Conservation (phyloP, 169 alveolate species). For the Plasmodium blacklocki region DNA sequence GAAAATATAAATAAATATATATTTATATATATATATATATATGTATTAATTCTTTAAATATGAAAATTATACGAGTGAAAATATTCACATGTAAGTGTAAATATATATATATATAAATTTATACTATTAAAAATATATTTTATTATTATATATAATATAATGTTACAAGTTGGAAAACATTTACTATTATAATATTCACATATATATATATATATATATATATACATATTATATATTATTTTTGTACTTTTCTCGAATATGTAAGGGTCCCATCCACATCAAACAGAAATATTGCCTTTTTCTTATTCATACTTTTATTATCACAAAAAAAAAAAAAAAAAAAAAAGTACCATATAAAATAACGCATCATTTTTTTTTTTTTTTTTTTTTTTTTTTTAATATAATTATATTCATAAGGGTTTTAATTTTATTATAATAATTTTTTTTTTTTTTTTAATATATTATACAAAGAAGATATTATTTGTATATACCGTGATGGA, state of each 20-base stretch:
- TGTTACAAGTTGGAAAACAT: too few species aligned
- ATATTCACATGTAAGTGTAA: neutral
- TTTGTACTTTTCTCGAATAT: slow-evolving; percentile 82
- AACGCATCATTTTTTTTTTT: neutral
- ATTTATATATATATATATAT: neutral
- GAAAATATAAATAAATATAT: too few species aligned
- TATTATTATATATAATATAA: too few species aligned
- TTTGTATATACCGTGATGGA: too few species aligned
- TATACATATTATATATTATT: neutral
- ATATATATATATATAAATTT: too few species aligned
- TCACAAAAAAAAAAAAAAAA: neutral
- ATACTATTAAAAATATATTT: too few species aligned
- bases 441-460: too few species aligned
- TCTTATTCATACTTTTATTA: neutral
- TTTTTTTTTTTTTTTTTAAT: neutral
- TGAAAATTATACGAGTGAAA: neutral
- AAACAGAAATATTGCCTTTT: slow-evolving; percentile 79
- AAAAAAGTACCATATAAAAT: neutral
- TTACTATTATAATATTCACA: neutral
- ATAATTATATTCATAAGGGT: too few species aligned
- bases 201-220: neutral
- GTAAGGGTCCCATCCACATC: slow-evolving; percentile 96
- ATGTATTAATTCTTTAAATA: neutral
- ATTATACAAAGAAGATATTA: too few species aligned
- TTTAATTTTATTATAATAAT: too few species aligned